A percentile compares a stretch with the other conserved stretches of the same genome.
Conservation (phyloP, 768 basidiomycete species). For the Mycena belliarum region DNA sequence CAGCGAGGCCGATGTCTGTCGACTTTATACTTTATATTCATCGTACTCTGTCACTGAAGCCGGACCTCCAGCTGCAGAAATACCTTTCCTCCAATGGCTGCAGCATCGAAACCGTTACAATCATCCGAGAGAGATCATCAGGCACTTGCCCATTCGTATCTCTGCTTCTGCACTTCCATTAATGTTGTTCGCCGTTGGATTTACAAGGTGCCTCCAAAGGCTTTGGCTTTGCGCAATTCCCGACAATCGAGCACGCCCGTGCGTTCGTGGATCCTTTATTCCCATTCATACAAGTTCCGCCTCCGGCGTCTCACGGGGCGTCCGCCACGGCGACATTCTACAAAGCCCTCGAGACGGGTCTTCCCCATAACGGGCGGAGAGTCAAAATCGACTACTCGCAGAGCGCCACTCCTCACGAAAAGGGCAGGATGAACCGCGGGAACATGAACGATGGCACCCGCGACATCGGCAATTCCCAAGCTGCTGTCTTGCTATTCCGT, state of each 20-base stretch:
- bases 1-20: slow-evolving; percentile 89
- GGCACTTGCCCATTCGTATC: slow-evolving; percentile 89
- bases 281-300: slow-evolving; percentile 91
- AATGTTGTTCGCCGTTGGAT: slow-evolving; percentile 68
- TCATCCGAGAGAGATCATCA: slow-evolving; percentile 95
- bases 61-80: slow-evolving; percentile 68
- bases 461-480: slow-evolving; percentile 88
- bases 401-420: slow-evolving; percentile 73
- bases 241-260: slow-evolving; percentile 80
- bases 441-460: slow-evolving; percentile 91
- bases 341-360: slow-evolving; percentile 71
- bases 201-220: slow-evolving; percentile 90
- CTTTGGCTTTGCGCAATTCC: slow-evolving; percentile 96
- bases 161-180: slow-evolving; percentile 66
- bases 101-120: slow-evolving; percentile 85
- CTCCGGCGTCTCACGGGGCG: slow-evolving; percentile 85
- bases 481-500: slow-evolving; percentile 84
- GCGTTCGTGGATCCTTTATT: slow-evolving; percentile 90
- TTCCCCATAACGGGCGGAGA: slow-evolving; percentile 75
- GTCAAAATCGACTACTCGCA: slow-evolving; percentile 97
- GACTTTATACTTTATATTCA: slow-evolving; percentile 33
- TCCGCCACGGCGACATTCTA: slow-evolving; percentile 71
- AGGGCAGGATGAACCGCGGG: slow-evolving; percentile 57
- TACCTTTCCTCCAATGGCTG: slow-evolving; percentile 73
- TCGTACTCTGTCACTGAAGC: slow-evolving; percentile 36